These are phyloP conservation scores for Simmondsia chinensis DNA, from an alignment of 148 eudicot genomes.

Conservation along the genomic window DNA sequence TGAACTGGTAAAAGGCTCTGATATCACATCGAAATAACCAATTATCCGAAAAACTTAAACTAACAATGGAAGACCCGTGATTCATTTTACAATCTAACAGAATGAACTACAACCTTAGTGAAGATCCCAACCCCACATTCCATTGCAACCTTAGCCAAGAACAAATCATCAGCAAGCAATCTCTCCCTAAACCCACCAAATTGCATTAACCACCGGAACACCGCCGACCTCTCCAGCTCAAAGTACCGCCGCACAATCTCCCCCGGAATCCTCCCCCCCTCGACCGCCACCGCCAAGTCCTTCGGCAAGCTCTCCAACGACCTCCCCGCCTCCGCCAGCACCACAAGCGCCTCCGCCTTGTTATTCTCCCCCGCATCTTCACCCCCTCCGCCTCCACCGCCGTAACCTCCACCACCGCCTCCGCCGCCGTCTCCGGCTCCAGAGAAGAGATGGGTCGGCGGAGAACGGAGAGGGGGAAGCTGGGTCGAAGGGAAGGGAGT, in stretches of 20 bases:
- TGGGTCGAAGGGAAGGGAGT: slow-evolving; percentile 1
- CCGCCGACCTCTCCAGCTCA: slow-evolving; percentile 48
- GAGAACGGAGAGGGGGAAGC: slow-evolving; percentile 11
- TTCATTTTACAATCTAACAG: too few relatives aligned
- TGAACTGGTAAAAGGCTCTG: too few relatives aligned
- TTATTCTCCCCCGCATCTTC: slow-evolving; percentile 46
- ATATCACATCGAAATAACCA: not conserved
- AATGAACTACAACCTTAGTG: slow-evolving; percentile 48
- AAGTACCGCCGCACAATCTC: slow-evolving; percentile 35
- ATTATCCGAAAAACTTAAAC: not conserved
- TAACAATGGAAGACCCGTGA: too few relatives aligned
- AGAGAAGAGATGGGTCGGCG: slow-evolving; percentile 9
- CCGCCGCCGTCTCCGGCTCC: slow-evolving; percentile 15
- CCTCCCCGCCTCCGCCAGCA: slow-evolving; percentile 35
- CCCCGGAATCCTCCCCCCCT: slow-evolving; percentile 50
- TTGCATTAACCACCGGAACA: slow-evolving; percentile 60
- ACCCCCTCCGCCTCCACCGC: slow-evolving; percentile 12
- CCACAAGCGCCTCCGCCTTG: slow-evolving; percentile 40
- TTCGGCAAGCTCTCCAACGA: slow-evolving; percentile 46
- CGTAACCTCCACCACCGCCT: slow-evolving; percentile 15
- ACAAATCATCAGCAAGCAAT: slow-evolving; percentile 79
- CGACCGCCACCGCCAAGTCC: slow-evolving; percentile 50
- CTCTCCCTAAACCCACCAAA: slow-evolving; percentile 79
- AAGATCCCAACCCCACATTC: slow-evolving; percentile 93
- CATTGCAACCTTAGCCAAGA: slow-evolving; percentile 67